Conservation (phyloP, 306 rosid genomes). For the Urtica urens region DNA sequence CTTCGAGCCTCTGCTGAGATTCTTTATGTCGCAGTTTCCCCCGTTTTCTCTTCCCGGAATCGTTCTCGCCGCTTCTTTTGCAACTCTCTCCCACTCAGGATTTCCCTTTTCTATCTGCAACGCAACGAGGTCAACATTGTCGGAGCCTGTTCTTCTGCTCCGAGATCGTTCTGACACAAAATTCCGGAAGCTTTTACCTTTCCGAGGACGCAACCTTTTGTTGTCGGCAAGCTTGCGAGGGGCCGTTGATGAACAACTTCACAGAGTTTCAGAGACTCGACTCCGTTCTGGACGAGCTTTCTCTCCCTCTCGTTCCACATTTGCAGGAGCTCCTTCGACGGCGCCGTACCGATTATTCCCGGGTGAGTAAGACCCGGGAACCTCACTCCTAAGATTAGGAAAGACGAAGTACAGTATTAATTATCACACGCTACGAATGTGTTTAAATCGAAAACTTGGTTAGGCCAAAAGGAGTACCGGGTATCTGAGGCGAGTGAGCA, state of each 20-base stretch:
- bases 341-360: constrained; percentile 87
- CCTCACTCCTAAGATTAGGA: constrained; percentile 54
- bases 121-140: no score
- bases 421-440: no score
- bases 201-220: constrained; percentile 63
- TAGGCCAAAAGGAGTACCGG: no score
- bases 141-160: no score
- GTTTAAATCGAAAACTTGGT: no score
- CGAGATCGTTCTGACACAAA: neutral
- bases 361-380: constrained; percentile 91
- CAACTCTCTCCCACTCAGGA: constrained; percentile 71
- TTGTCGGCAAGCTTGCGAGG: constrained; percentile 67
- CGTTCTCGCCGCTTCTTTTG: constrained; percentile 83
- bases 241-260: constrained; percentile 88
- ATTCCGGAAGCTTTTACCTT: constrained; percentile 31
- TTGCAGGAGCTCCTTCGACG: constrained; percentile 63
- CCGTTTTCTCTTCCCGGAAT: constrained; percentile 98
- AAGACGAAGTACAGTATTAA: no score
- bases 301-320: constrained; percentile 83
- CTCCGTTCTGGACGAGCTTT: constrained; percentile 48
- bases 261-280: constrained; percentile 47
- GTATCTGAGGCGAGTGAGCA: constrained; percentile 89
- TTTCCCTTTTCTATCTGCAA: constrained; percentile 49
- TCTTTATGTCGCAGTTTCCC: constrained; percentile 90
- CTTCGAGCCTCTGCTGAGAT: constrained; percentile 78